Evolutionary conservation across 2,329 filamentous ascomycete species (phyloP).

Genomic region (Stagonosporopsis cucurbitacearum): DNA sequence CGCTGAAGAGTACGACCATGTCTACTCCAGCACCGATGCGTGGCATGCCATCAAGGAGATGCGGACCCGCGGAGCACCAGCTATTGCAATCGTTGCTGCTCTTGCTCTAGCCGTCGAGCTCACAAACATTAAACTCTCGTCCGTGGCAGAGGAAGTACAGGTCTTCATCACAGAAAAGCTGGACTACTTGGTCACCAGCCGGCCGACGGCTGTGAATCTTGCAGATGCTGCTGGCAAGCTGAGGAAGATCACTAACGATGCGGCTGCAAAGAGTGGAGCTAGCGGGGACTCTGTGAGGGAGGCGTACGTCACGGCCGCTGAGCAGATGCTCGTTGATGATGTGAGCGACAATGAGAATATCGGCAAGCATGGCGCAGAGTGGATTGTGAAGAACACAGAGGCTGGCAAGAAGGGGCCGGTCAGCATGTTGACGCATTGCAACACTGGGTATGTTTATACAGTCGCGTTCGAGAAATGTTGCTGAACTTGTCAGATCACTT

Average conservation of each 20-base stretch:
- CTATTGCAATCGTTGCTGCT: constrained; percentile 96
- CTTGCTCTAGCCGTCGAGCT: constrained; percentile 88
- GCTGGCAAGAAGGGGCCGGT: constrained; percentile 63
- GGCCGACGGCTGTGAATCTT: constrained; percentile 94
- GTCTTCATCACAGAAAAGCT: constrained; percentile 76
- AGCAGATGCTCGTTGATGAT: constrained; percentile 86
- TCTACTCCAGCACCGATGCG: constrained; percentile 74
- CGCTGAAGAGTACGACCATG: constrained; percentile 76
- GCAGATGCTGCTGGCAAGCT: constrained; percentile 87
- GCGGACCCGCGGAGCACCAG: constrained; percentile 82
- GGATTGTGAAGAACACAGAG: constrained; percentile 70
- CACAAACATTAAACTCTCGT: constrained; percentile 61
- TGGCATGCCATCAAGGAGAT: constrained; percentile 85
- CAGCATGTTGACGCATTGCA: constrained; percentile 96
- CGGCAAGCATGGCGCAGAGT: constrained; percentile 80
- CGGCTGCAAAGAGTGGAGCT: constrained; percentile 52
- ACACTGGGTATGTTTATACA: constrained; percentile 72
- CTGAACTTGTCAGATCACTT: constrained; percentile 67
- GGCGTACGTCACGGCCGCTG: constrained; percentile 79
- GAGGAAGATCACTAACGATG: constrained; percentile 65
- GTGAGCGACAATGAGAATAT: constrained; percentile 87
- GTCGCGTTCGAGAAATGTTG: background rate
- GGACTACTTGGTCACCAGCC: constrained; percentile 84
- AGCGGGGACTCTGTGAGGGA: constrained; percentile 64
- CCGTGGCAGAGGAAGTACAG: constrained; percentile 66